A percentile compares a stretch with the other conserved stretches of the same genome.
Evolutionary conservation across 208 protist genomes (phyloP).

Genomic region (Novymonas esmeraldas): DNA sequence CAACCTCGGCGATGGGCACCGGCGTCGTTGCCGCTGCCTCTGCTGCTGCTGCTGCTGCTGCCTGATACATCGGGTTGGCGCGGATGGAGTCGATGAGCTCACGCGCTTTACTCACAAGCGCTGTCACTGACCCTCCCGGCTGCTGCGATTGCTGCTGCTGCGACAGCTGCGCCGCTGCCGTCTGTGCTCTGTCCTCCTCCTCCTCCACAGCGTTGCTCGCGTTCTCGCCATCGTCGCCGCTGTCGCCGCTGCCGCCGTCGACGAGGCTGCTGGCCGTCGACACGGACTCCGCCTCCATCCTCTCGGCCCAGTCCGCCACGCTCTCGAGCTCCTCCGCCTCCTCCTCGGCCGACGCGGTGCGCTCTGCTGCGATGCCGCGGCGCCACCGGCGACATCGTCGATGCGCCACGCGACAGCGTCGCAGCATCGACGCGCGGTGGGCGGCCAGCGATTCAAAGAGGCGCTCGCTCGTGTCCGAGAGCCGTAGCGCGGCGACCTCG

Average conservation of each 20-base stretch:
- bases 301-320: conserved; percentile 25
- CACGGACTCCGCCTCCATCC: conserved; percentile 47
- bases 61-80: conserved; percentile 19
- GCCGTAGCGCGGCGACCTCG: conserved; percentile 32
- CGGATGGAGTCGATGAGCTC: conserved; percentile 5
- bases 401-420: background rate
- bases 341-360: background rate
- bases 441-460: conserved; percentile 16
- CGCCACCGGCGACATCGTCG: conserved; percentile 8
- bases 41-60: conserved; percentile 7
- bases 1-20: background rate
- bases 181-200: background rate
- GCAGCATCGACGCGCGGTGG: conserved; percentile 40
- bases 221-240: background rate
- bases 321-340: conserved; percentile 6
- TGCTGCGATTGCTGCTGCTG: background rate
- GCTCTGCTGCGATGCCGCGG: too few relatives aligned
- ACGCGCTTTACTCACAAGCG: conserved; percentile 6
- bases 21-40: background rate
- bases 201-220: background rate
- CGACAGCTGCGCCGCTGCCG: background rate
- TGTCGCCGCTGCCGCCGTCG: conserved; percentile 25
- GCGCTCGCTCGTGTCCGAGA: conserved; percentile 19
- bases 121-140: background rate
- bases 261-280: conserved; percentile 54